Evolutionary conservation across 1,284 basidiomycete genomes (phyloP).

Genomic region (Leccinum pallidistipes): DNA sequence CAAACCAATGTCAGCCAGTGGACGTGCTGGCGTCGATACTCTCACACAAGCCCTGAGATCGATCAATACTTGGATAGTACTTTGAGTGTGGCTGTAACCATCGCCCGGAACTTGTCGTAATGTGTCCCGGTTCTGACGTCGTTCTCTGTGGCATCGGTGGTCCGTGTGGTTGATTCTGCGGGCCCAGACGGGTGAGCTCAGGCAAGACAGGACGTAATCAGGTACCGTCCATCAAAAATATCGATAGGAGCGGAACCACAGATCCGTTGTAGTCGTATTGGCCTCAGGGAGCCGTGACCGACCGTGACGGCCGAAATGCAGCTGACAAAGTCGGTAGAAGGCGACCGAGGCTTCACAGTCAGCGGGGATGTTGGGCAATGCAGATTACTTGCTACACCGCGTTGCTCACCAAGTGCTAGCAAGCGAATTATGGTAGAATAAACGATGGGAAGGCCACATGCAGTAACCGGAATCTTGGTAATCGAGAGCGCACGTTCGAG

Average conservation of each 20-base stretch:
- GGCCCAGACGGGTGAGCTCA: neutral
- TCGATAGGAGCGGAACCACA: neutral
- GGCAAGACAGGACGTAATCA: neutral
- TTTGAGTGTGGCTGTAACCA: neutral
- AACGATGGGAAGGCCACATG: neutral
- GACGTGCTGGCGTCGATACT: neutral
- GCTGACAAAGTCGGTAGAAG: neutral
- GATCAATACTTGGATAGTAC: neutral
- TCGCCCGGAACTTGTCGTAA: neutral
- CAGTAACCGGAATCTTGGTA: neutral
- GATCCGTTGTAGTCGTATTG: neutral
- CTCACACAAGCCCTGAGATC: neutral
- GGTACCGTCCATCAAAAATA: neutral
- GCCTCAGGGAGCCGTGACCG: neutral
- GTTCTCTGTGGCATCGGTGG: neutral
- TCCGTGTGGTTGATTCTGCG: neutral
- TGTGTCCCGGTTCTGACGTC: neutral
- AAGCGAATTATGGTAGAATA: neutral
- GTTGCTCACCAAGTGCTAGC: neutral
- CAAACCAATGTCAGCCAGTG: neutral
- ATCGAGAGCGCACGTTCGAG: conserved; percentile 10
- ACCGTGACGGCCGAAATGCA: neutral
- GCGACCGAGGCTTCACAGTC: conserved; percentile 5
- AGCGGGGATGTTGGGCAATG: neutral
- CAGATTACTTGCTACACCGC: neutral